Evolutionary conservation across 371 early-diverging fungal species (phyloP), one percentile per base, ranked within the genome.

Genomic region (Lichtheimia ornata): DNA sequence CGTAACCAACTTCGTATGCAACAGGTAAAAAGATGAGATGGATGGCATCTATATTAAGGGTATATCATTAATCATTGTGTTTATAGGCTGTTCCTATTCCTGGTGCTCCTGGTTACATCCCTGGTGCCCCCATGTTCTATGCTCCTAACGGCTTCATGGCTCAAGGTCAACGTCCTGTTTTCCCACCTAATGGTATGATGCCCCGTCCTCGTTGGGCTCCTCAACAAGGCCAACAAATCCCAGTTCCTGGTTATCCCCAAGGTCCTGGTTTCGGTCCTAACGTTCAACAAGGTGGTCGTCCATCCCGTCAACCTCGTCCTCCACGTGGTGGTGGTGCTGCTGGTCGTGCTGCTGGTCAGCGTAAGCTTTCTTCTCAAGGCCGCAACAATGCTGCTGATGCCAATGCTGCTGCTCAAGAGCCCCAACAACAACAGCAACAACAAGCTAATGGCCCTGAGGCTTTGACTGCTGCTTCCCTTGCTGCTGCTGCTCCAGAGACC

Each of bases 1-100:
- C 91, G 97, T 60, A 88, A 81, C 77, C 91, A 92, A 79, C 82
- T 92, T 74, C 90, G 90, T 72, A 77, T 84, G 83, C 83, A 83
- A 72, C 76, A 84, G 70, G 78, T 75, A 54, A 58, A 15, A n/a
- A 47, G 17, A 41, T 15, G 18, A 4, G 22, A 5, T 44, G 14
- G 7, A 24, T 2, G 15, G 45, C 53, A 25, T 47, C 2, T n/a
- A 22, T 22, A 11, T 45, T 12, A 47, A 47, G 47, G 14, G 2
- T 11, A 35, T 35, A 35, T 35, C 0, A 9, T 9, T 35, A 9
- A 35, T 35, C 35, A 9, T 28, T 35, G 2, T 35, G 11, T 35
- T 6, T 14, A 40, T 52, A 49, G 58, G 65, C 73, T 64, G 73
- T 73, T 62, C 70, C 74, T 59, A 77, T 73, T 66, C 73, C 73